Evolutionary conservation across 1,284 basidiomycete species (phyloP).

Genomic region (Rhodofomes roseus): DNA sequence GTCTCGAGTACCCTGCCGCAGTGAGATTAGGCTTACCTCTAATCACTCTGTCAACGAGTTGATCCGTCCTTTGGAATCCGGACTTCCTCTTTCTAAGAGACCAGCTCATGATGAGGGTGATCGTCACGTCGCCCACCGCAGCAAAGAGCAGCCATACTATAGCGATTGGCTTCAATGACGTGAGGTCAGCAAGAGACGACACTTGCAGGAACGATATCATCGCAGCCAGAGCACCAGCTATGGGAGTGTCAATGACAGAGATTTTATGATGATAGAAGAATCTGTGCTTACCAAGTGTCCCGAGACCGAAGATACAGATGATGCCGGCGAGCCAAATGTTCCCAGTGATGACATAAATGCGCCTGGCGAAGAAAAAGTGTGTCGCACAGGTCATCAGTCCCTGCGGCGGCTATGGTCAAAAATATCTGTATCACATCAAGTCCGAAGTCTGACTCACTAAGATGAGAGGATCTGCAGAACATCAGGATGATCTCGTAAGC

Average conservation of each 20-base stretch:
- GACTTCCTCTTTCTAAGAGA: conserved; percentile 1
- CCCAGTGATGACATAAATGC: conserved; percentile 2
- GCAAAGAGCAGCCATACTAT: background rate
- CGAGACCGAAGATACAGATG: background rate
- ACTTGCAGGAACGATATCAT: background rate
- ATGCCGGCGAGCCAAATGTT: background rate
- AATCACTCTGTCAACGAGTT: conserved; percentile 4
- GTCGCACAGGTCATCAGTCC: background rate
- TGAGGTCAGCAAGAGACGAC: background rate
- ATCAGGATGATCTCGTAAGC: too few relatives aligned
- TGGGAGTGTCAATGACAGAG: too few relatives aligned
- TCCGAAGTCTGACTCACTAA: background rate
- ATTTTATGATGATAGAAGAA: too few relatives aligned
- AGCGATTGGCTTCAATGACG: background rate
- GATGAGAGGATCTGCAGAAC: conserved; percentile 3
- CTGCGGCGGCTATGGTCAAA: background rate
- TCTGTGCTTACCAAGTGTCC: background rate
- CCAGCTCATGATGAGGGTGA: conserved; percentile 4
- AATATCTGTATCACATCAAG: too few relatives aligned
- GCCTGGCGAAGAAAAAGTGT: conserved; percentile 5
- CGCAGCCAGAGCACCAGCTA: background rate
- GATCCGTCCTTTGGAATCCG: conserved; percentile 2
- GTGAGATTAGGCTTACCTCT: conserved; percentile 2
- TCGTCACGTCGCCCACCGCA: conserved; percentile 1
- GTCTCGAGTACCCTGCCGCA: too few relatives aligned